Evolutionary conservation across 78 protist species (phyloP).

Genomic region (Speleostelium caveatum): DNA sequence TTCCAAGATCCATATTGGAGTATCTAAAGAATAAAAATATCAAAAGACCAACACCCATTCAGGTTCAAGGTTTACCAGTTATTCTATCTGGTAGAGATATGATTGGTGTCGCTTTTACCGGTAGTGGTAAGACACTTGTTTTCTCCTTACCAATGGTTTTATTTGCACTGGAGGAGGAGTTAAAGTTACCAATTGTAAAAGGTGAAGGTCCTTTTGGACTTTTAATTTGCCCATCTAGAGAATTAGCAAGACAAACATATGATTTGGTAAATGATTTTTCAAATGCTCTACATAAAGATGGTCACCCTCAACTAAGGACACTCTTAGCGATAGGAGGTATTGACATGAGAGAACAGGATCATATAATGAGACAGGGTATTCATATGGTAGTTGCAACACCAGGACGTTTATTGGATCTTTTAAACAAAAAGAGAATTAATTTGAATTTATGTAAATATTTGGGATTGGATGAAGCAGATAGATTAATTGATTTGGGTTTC

Average conservation of each 20-base stretch:
- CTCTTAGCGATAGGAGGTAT: conserved; percentile 88
- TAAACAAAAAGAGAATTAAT: conserved; percentile 80
- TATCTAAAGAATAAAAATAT: conserved; percentile 86
- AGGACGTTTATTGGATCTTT: conserved; percentile 95
- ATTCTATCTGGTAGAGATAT: conserved; percentile 94
- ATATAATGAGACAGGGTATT: conserved; percentile 79
- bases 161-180: conserved; percentile 92
- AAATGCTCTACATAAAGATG: conserved; percentile 41
- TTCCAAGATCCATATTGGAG: conserved; percentile 90
- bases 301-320: conserved; percentile 37
- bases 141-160: conserved; percentile 95
- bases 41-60: conserved; percentile 97
- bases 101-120: conserved; percentile 99
- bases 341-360: conserved; percentile 73
- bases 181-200: conserved; percentile 74
- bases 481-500: conserved; percentile 95
- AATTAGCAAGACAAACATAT: conserved; percentile 96
- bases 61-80: conserved; percentile 93
- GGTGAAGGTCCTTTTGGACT: conserved; percentile 98
- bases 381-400: conserved; percentile 97
- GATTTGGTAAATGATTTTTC: conserved; percentile 73
- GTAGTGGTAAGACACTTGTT: conserved; percentile 98
- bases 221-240: conserved; percentile 95
- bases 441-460: conserved; percentile 85
- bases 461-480: conserved; percentile 98